Percentiles rank a stretch among this genome's conserved stretches.
Conservation (phyloP, 208 protist genomes). For the Trichomonas vaginalis region DNA sequence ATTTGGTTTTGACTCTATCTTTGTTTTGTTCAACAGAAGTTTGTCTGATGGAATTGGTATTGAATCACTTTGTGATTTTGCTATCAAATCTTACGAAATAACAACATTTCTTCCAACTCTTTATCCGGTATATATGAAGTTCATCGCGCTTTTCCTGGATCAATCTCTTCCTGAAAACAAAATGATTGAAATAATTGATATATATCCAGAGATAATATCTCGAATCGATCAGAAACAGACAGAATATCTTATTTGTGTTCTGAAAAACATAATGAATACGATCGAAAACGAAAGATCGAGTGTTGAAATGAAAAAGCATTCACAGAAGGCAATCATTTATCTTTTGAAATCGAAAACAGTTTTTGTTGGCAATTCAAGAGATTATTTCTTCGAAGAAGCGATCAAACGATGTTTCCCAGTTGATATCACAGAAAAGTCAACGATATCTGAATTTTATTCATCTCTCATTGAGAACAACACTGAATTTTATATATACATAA, state of each 20-base stretch:
- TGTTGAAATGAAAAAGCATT: neutral
- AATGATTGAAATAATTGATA: neutral
- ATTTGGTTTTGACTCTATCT: neutral
- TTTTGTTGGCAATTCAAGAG: neutral
- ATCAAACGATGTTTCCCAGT: neutral
- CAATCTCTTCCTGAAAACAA: neutral
- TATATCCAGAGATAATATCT: neutral
- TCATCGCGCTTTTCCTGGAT: neutral
- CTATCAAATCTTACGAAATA: neutral
- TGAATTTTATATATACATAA: neutral
- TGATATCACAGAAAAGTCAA: neutral
- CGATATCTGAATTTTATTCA: neutral
- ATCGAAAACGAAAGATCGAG: neutral
- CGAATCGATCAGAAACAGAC: neutral
- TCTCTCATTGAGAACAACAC: neutral
- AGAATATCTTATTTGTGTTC: neutral
- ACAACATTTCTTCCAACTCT: neutral
- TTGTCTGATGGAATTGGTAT: neutral
- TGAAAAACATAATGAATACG: neutral
- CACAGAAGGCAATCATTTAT: neutral
- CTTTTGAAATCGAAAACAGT: neutral
- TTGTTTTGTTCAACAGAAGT: neutral
- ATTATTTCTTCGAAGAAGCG: neutral
- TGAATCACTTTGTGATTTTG: neutral
- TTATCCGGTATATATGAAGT: neutral